Evolutionary conservation across 2,329 filamentous ascomycete genomes (phyloP).

Genomic region (Penicillium sp.): DNA sequence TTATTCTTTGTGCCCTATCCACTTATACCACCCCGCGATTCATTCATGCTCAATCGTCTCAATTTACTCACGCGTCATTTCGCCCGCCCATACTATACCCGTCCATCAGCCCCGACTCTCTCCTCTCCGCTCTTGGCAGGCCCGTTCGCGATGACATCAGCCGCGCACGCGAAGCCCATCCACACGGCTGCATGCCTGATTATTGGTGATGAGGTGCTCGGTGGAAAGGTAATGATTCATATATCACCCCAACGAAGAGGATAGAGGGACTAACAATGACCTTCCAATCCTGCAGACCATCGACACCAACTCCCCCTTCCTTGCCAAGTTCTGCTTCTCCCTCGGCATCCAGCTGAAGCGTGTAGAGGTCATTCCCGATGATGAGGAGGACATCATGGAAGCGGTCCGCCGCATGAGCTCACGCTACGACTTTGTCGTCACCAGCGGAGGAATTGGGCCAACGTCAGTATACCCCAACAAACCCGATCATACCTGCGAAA

Average conservation of each 20-base stretch:
- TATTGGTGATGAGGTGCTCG: constrained; percentile 95
- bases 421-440: constrained; percentile 92
- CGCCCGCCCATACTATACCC: constrained; percentile 59
- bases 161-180: constrained; percentile 59
- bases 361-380: constrained; percentile 90
- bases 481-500: not conserved
- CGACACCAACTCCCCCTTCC: constrained; percentile 66
- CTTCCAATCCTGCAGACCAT: constrained; percentile 51
- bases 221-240: constrained; percentile 73
- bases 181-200: constrained; percentile 90
- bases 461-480: constrained; percentile 62
- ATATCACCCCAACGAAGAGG: not conserved
- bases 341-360: constrained; percentile 72
- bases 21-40: not conserved
- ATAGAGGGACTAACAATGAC: not conserved
- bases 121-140: constrained; percentile 28
- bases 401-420: constrained; percentile 83
- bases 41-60: constrained; percentile 72
- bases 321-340: constrained; percentile 67
- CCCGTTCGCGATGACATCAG: constrained; percentile 47
- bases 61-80: constrained; percentile 74
- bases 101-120: constrained; percentile 42
- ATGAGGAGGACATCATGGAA: constrained; percentile 86
- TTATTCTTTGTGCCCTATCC: not conserved
- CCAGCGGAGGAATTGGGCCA: constrained; percentile 91